phyloP scores from a whole-genome alignment of 768 basidiomycete species.

The Auriscalpium microsporum region DNA sequence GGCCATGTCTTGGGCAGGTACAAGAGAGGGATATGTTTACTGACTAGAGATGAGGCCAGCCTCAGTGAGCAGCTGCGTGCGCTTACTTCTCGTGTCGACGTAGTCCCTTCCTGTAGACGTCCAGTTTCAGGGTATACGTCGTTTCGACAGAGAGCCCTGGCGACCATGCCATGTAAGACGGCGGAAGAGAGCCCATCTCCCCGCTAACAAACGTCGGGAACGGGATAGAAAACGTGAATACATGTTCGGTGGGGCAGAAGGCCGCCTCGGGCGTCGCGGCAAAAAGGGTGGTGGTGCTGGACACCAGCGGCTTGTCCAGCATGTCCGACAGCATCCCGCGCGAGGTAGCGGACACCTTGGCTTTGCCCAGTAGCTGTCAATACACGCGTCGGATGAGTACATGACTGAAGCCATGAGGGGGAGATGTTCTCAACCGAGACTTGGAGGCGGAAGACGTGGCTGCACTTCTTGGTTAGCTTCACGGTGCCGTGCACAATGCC shows the following conservation, averaged over 20 bases:
- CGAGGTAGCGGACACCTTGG: conserved; percentile 27
- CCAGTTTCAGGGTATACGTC: conserved; percentile 29
- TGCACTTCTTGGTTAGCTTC: conserved; percentile 25
- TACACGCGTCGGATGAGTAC: not conserved
- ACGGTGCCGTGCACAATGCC: conserved; percentile 34
- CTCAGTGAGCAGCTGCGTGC: not conserved
- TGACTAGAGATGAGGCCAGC: conserved; percentile 3
- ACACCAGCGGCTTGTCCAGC: conserved; percentile 3
- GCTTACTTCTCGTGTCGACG: conserved; percentile 33
- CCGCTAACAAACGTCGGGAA: conserved; percentile 30
- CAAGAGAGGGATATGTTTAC: conserved; percentile 28
- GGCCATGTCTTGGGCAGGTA: conserved; percentile 39
- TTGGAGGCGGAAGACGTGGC: conserved; percentile 30
- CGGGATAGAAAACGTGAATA: conserved; percentile 27
- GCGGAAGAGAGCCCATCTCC: conserved; percentile 26
- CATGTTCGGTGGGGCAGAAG: conserved; percentile 7
- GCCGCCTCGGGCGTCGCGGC: conserved; percentile 4
- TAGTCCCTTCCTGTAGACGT: conserved; percentile 32
- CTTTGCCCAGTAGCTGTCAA: conserved; percentile 29
- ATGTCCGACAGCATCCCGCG: conserved; percentile 16
- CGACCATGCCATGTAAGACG: conserved; percentile 28
- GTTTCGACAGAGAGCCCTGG: conserved; percentile 25
- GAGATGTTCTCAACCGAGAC: conserved; percentile 25
- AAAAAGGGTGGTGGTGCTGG: conserved; percentile 1
- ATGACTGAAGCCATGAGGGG: not conserved